phyloP scores from a whole-genome alignment of 202 grass and related monocot genomes.

The Zizania palustris region DNA sequence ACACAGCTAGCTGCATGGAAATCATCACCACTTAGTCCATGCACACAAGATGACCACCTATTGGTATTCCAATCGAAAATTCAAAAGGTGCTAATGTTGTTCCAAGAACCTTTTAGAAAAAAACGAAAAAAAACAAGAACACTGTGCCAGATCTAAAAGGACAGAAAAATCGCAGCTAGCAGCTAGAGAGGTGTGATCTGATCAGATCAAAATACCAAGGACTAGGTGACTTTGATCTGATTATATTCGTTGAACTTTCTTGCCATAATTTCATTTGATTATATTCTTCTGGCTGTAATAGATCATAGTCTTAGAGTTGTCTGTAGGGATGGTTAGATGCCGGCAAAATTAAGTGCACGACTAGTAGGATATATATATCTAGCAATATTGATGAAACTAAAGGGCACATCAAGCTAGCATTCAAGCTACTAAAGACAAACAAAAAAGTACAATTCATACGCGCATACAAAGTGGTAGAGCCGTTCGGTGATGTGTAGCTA shows the following conservation, averaged over 20 bases:
- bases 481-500: slow-evolving; percentile 44
- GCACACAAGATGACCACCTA: neutral
- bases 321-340: slow-evolving; percentile 34
- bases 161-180: neutral
- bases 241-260: neutral
- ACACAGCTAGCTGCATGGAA: neutral
- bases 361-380: slow-evolving; percentile 33
- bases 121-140: neutral
- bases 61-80: neutral
- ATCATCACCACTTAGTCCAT: neutral
- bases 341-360: slow-evolving; percentile 35
- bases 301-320: neutral
- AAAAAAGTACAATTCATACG: slow-evolving; percentile 45
- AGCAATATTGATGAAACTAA: slow-evolving; percentile 20
- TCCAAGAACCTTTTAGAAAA: neutral
- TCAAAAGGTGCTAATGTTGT: neutral
- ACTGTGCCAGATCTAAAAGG: neutral
- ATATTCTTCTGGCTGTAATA: neutral
- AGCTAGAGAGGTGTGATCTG: neutral
- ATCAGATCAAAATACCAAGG: neutral
- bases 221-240: neutral
- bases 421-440: slow-evolving; percentile 44
- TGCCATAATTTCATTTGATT: neutral
- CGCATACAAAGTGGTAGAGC: slow-evolving; percentile 38
- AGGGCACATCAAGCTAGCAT: slow-evolving; percentile 26